These are phyloP conservation scores for Agrocybe praecox DNA, from an alignment of 768 basidiomycete genomes.

Conservation along the genomic window DNA sequence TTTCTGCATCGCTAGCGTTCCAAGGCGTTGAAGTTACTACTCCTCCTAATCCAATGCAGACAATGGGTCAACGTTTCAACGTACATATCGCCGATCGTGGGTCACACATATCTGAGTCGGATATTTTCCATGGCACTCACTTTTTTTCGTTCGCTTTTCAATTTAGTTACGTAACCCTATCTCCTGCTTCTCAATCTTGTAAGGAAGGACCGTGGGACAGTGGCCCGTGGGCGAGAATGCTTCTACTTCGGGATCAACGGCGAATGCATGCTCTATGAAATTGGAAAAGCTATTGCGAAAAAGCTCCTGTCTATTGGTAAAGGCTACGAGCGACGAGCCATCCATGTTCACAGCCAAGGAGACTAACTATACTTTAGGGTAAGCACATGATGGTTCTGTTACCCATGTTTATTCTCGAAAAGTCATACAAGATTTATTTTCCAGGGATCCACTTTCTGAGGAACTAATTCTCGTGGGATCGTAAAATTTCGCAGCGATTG, in stretches of 20 bases:
- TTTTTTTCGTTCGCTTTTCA: too few species aligned
- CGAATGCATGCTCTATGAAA: constrained; percentile 45
- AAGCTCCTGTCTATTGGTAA: constrained; percentile 38
- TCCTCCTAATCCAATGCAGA: too few species aligned
- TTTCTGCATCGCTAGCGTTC: constrained; percentile 14
- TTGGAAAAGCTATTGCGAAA: constrained; percentile 39
- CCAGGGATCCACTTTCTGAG: background rate
- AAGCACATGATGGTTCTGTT: background rate
- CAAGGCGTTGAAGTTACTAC: background rate
- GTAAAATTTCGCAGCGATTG: too few species aligned
- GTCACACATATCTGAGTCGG: too few species aligned
- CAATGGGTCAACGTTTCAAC: too few species aligned
- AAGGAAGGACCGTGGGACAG: constrained; percentile 21
- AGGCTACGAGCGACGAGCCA: constrained; percentile 38
- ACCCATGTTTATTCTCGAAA: background rate
- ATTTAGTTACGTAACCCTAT: constrained; percentile 36
- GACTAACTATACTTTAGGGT: constrained; percentile 40
- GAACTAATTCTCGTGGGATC: background rate
- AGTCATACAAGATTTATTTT: background rate
- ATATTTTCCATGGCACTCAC: too few species aligned
- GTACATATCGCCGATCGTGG: too few species aligned
- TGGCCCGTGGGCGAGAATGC: constrained; percentile 50
- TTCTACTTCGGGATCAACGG: constrained; percentile 56
- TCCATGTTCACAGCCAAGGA: constrained; percentile 50
- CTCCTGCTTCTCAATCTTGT: constrained; percentile 43